Evolutionary conservation across 306 rosid genomes (phyloP).

Genomic region (barrel medic (Medicago truncatula)): MtrunA17r5.0-ANR NC_053048.1:49730001-49730500

Average conservation of each 20-base stretch:
- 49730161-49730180: too few relatives aligned
- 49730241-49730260: background rate
- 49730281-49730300: conserved; percentile 2
- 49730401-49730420: conserved; percentile 3
- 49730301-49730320: conserved; percentile 5
- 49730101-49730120: conserved; percentile 70
- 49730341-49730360: background rate
- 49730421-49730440: background rate
- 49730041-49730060: conserved; percentile 79
- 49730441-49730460: background rate
- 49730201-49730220: background rate
- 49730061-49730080: conserved; percentile 81
- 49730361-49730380: background rate
- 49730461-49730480: background rate
- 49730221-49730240: conserved; percentile 13
- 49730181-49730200: background rate
- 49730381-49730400: background rate
- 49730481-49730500: background rate
- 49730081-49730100: conserved; percentile 79
- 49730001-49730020: conserved; percentile 55
- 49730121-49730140: background rate
- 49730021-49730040: conserved; percentile 76
- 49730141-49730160: too few relatives aligned
- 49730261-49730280: background rate
- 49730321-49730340: conserved; percentile 1